These are phyloP conservation scores for Maudiozyma saulgeensis DNA, from an alignment of 805 yeast genomes.

Conservation along the genomic window DNA sequence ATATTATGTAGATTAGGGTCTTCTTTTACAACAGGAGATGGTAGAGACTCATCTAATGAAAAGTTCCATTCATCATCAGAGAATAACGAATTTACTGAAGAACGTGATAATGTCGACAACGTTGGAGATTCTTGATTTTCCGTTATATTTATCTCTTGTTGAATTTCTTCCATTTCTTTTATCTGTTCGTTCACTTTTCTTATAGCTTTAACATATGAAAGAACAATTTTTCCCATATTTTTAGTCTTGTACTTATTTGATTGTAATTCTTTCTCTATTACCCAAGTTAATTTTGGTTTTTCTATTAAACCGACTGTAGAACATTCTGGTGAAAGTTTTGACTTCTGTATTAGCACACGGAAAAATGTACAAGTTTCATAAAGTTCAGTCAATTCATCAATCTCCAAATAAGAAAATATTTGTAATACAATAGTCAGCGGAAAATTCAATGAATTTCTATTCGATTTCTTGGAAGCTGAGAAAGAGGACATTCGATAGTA, in stretches of 20 bases:
- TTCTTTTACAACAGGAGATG: not conserved
- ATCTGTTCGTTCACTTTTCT: constrained; percentile 14
- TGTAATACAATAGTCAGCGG: constrained; percentile 20
- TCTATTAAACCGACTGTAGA: not conserved
- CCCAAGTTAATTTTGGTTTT: not conserved
- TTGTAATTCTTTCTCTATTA: not conserved
- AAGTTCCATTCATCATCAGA: constrained; percentile 19
- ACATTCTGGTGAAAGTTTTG: not conserved
- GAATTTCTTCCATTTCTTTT: not conserved
- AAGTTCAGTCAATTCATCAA: constrained; percentile 11
- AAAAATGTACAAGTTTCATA: constrained; percentile 10
- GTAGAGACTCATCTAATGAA: constrained; percentile 8
- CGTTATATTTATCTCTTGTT: not conserved
- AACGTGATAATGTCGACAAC: constrained; percentile 17
- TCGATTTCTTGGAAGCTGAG: not conserved
- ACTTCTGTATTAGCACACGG: constrained; percentile 18
- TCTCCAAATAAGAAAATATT: constrained; percentile 15
- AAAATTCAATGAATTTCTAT: constrained; percentile 6
- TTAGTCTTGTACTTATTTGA: not conserved
- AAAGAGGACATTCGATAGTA: not conserved
- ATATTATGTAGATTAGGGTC: constrained; percentile 11
- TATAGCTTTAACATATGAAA: constrained; percentile 13
- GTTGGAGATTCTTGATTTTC: constrained; percentile 8
- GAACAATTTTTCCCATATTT: constrained; percentile 1
- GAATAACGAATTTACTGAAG: constrained; percentile 19